Evolutionary conservation across 768 basidiomycete genomes (phyloP).

Genomic region (Leccinum imitatum): DNA sequence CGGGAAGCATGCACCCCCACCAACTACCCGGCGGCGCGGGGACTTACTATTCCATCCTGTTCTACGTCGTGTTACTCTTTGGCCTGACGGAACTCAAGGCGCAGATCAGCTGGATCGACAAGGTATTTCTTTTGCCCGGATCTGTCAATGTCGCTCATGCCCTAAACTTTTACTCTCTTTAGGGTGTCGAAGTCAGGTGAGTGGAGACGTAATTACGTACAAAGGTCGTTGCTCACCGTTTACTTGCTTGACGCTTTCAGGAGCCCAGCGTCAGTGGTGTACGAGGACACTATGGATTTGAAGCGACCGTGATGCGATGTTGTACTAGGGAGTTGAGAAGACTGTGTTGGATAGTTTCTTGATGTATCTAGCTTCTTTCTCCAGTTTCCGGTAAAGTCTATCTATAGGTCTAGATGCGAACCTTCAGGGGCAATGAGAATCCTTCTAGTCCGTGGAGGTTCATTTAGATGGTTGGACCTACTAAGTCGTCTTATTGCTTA

Average conservation of each 20-base stretch:
- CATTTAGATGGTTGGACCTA: no score
- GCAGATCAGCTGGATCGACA: constrained; percentile 44
- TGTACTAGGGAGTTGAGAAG: neutral
- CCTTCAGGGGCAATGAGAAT: no score
- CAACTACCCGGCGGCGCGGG: constrained; percentile 10
- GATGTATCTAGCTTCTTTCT: neutral
- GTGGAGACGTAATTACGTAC: neutral
- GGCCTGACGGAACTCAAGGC: constrained; percentile 54
- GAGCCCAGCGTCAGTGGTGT: constrained; percentile 25
- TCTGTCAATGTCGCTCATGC: no score
- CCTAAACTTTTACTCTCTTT: neutral
- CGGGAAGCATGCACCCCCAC: constrained; percentile 9
- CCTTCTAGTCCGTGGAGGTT: no score
- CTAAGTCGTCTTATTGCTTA: no score
- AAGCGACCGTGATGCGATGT: neutral
- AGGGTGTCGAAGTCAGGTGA: constrained; percentile 40
- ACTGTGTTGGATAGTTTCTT: neutral
- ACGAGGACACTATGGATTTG: constrained; percentile 17
- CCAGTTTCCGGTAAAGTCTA: no score
- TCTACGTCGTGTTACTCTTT: constrained; percentile 46
- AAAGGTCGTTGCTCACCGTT: neutral
- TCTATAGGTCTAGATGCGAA: no score
- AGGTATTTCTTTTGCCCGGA: constrained; percentile 34
- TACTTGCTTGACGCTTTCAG: neutral
- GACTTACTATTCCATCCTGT: constrained; percentile 15